Evolutionary conservation across 2,329 filamentous ascomycete genomes (phyloP), one percentile per base, ranked within the genome.

Genomic region (Exophiala mesophila): DNA sequence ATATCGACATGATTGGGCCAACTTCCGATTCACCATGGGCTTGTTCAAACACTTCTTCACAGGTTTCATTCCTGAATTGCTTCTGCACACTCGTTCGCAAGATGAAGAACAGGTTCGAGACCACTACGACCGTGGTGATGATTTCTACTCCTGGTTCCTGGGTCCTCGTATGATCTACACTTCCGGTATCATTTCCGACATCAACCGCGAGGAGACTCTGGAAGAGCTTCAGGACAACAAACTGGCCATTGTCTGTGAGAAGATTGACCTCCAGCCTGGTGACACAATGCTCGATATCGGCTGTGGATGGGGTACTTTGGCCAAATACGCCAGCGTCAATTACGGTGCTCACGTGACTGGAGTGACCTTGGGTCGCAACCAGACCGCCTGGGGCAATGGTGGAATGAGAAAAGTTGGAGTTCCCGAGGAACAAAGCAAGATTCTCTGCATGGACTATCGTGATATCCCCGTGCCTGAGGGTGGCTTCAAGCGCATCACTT

Each of bases 101-200:
- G 83, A 97, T 57, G 89, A 96, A 77, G 90, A 97, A 68, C 92
- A 97, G 71, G 89, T 97, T 44, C 88, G 89, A 34, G 54, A 56
- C 66, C 88, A 96, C 73, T 98, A 98, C 69, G 92, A 97, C 76
- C 83, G 88, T 54, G 92, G 92, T 62, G 88, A 98, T 65, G 92
- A 97, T 69, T 95, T 96, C 72, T 98, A 98, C 74, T 84, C 80
- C 64, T 98, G 89, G 88, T 97, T 97, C 77, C 79, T 97, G 52
- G 92, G 92, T 49, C 90, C 90, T 46, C 89, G 90, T 62, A 98
- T 97, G 92, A 88, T 97, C 69, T 97, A 97, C 74, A 98, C 92
- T 38, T 94, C 87, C 37, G 92, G 92, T 59, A 74, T 98, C 59
- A 94, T 98, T 63, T 84, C 85, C 49, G 88, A 97, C 66, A 78